Percentiles rank a stretch among this genome's conserved stretches.
phyloP scores from a whole-genome alignment of 164 flowering plant genomes.

The Macadamia tetraphylla region DNA sequence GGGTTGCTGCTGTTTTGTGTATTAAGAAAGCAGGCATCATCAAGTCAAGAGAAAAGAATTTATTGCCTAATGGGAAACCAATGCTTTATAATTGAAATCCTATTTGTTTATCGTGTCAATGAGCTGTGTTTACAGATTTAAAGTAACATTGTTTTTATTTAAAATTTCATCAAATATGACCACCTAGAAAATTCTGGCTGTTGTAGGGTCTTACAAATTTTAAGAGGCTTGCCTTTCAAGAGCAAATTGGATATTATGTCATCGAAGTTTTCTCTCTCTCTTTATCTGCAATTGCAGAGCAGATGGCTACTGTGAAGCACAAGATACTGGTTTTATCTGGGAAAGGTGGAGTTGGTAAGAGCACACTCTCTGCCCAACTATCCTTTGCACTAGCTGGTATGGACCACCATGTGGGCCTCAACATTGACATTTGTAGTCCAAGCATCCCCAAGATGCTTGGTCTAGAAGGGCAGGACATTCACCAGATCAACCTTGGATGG shows the following conservation, averaged over 20 bases:
- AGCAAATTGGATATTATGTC: not conserved
- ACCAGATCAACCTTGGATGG: slow-evolving; percentile 94
- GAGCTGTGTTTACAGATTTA: no score
- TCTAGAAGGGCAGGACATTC: slow-evolving; percentile 88
- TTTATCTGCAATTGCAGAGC: slow-evolving; percentile 65
- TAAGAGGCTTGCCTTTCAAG: not conserved
- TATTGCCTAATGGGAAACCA: no score
- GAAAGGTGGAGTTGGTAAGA: slow-evolving; percentile 96
- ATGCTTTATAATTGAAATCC: no score
- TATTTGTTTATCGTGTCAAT: no score
- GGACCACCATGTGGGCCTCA: slow-evolving; percentile 94
- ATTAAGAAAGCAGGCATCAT: no score
- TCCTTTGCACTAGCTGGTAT: slow-evolving; percentile 71
- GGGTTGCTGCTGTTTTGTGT: no score
- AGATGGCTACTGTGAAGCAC: slow-evolving; percentile 92
- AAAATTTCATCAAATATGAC: no score
- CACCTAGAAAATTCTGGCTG: no score
- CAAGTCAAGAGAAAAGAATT: no score
- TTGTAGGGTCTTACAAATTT: not conserved
- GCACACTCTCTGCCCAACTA: slow-evolving; percentile 91
- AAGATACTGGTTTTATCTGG: slow-evolving; percentile 90
- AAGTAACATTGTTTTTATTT: no score
- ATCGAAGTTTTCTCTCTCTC: not conserved
- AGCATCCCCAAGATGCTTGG: slow-evolving; percentile 98
- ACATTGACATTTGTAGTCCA: slow-evolving; percentile 95